Evolutionary conservation across 148 eudicot genomes (phyloP).

Genomic region (Cornus kousa): DNA sequence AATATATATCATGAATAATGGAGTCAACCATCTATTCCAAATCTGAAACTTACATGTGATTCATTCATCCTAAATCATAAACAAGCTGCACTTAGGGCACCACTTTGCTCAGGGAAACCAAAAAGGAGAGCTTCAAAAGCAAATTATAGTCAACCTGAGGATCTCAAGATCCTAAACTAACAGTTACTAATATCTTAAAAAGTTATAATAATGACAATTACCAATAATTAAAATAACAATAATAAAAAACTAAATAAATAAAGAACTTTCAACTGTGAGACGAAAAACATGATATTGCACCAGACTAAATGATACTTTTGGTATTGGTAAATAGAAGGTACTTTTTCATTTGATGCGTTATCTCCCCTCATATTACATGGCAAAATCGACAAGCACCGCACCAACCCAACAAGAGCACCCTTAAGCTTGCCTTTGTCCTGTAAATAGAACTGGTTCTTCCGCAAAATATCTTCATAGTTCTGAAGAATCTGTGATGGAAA

Average conservation of each 20-base stretch:
- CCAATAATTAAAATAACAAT: background rate
- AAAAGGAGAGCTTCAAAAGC: background rate
- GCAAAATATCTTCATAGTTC: slow-evolving; percentile 65
- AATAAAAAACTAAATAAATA: background rate
- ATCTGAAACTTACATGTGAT: background rate
- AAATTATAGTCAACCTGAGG: background rate
- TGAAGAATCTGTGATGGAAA: slow-evolving; percentile 52
- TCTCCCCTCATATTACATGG: slow-evolving; percentile 42
- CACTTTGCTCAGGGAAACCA: background rate
- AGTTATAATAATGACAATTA: background rate
- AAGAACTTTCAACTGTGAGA: background rate
- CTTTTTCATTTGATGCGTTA: slow-evolving; percentile 36
- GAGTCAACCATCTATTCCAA: background rate
- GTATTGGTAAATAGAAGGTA: slow-evolving; percentile 26
- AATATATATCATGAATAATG: background rate
- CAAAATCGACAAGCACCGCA: slow-evolving; percentile 75
- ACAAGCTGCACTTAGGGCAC: background rate
- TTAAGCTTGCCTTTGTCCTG: slow-evolving; percentile 82
- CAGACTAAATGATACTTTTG: background rate
- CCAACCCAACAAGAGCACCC: slow-evolving; percentile 60
- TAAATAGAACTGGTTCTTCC: slow-evolving; percentile 66
- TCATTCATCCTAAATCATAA: slow-evolving; percentile 1
- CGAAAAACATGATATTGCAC: background rate
- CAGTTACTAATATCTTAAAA: background rate
- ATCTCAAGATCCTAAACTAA: background rate